Base-by-base conservation (phyloP, 306 rosid species). In the cucumber (Cucumis sativus) region DNA sequence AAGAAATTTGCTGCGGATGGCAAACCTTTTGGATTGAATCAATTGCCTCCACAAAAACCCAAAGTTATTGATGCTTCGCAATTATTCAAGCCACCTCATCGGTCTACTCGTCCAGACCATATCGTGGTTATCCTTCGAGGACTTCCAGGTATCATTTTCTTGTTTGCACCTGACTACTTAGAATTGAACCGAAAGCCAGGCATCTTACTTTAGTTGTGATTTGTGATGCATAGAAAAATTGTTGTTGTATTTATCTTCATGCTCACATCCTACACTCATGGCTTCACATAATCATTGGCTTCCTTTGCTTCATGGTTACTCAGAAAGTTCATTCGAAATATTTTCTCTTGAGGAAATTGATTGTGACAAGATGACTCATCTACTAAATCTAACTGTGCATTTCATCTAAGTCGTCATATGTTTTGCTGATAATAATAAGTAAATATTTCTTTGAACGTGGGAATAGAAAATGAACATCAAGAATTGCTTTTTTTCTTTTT, bases 51-150 rank as follows among this genome's bases (percentile, higher is more conserved):
- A 41, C 83, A 71, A 40, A 88, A 86, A 57, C 88, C 87, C 5
- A 81, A 71, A 77, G 64, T 84, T 45, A 21, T 88, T 59, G 83
- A 88, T 83, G 92, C 88, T 77, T 87, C 87, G 6, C 88, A 79
- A 54, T 83, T 95, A 28, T 90, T 95, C 84, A 83, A 82, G 84
- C 85, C 71, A 72, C 97, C 93, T 0, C 89, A 83, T 83, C 91
- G 99, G 70, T 52, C 86, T 49, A 79, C 88, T 20, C 99, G 97
- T 18, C 97, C 99, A 52, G 99, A 91, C 83, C 97, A 90, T 83
- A 82, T 92, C 70, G 99, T 90, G 75, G 82, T 92, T 69, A 88
- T 95, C 83, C 88, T 95, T 76, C 88, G 97, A 21, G 99, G 99
- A 40, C 97, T 95, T 82, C 97, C 99, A 84, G 99, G 99, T 95